phyloP scores from a whole-genome alignment of 2,329 filamentous ascomycete species.

The Didymella pinodella region DNA sequence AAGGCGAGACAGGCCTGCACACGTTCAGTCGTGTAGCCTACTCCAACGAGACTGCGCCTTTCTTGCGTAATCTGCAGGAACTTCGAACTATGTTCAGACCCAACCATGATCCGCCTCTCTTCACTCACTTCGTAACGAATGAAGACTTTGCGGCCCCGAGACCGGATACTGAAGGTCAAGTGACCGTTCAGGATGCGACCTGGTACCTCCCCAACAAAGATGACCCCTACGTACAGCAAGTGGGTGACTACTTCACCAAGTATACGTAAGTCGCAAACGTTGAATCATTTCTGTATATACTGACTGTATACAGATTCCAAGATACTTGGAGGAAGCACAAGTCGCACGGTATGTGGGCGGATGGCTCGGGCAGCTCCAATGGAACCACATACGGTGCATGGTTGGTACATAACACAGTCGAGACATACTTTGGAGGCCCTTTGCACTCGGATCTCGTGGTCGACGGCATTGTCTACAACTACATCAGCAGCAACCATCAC shows the following conservation, averaged over 20 bases:
- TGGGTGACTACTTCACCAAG: slow-evolving; percentile 70
- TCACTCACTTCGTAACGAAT: slow-evolving; percentile 63
- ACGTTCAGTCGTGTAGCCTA: slow-evolving; percentile 67
- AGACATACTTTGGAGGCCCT: slow-evolving; percentile 68
- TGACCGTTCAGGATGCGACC: slow-evolving; percentile 68
- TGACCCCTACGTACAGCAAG: slow-evolving; percentile 63
- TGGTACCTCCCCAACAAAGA: slow-evolving; percentile 62
- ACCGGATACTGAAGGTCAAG: slow-evolving; percentile 55
- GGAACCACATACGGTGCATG: slow-evolving; percentile 65
- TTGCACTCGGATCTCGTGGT: slow-evolving; percentile 68
- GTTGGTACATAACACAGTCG: slow-evolving; percentile 70
- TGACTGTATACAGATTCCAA: slow-evolving; percentile 52
- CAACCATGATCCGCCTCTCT: slow-evolving; percentile 54
- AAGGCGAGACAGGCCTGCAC: slow-evolving; percentile 62
- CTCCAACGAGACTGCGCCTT: slow-evolving; percentile 64
- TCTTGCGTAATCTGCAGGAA: slow-evolving; percentile 65
- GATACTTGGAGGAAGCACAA: slow-evolving; percentile 65
- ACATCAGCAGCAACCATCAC: slow-evolving; percentile 66
- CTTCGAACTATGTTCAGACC: slow-evolving; percentile 67
- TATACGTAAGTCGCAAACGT: slow-evolving; percentile 56
- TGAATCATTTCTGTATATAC: background rate
- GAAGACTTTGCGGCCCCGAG: slow-evolving; percentile 62
- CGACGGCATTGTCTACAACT: slow-evolving; percentile 71
- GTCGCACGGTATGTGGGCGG: slow-evolving; percentile 63
- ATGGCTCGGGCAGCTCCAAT: slow-evolving; percentile 59